These are phyloP conservation scores for Furcasterigmium furcatum DNA, from an alignment of 2,329 filamentous ascomycete genomes.

Conservation along the genomic window DNA sequence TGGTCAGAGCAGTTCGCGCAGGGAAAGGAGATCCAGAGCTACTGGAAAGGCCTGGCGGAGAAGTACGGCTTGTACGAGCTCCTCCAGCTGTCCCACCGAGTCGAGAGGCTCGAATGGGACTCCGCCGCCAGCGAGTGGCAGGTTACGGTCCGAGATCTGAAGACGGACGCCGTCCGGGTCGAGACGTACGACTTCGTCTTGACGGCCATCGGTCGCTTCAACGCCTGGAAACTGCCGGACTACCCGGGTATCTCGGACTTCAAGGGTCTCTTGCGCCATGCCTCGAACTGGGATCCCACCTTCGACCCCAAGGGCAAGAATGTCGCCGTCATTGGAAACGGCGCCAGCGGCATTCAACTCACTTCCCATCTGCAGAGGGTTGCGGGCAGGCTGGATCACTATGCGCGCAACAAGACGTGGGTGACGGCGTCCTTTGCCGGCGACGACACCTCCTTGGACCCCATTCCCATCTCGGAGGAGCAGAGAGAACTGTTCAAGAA, in stretches of 20 bases:
- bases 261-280: slow-evolving; percentile 54
- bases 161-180: slow-evolving; percentile 29
- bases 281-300: slow-evolving; percentile 54
- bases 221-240: slow-evolving; percentile 60
- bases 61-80: slow-evolving; percentile 64
- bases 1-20: slow-evolving; percentile 69
- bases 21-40: slow-evolving; percentile 63
- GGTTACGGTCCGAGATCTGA: slow-evolving; percentile 39
- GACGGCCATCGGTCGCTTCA: slow-evolving; percentile 63
- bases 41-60: slow-evolving; percentile 59
- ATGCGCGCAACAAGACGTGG: slow-evolving; percentile 64
- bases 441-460: slow-evolving; percentile 49
- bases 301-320: slow-evolving; percentile 46
- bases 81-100: slow-evolving; percentile 50
- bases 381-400: slow-evolving; percentile 56
- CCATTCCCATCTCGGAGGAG: slow-evolving; percentile 52
- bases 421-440: slow-evolving; percentile 61
- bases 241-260: slow-evolving; percentile 55
- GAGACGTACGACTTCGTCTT: slow-evolving; percentile 59
- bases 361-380: slow-evolving; percentile 48
- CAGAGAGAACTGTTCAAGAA: slow-evolving; percentile 53
- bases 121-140: slow-evolving; percentile 49
- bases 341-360: slow-evolving; percentile 57
- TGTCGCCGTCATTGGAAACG: slow-evolving; percentile 61
- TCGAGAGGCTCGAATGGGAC: slow-evolving; percentile 56